A percentile compares a stretch with the other conserved stretches of the same genome.
phyloP scores from a whole-genome alignment of 2,329 filamentous ascomycete genomes.

The Colletotrichum gloeosporioides region DNA sequence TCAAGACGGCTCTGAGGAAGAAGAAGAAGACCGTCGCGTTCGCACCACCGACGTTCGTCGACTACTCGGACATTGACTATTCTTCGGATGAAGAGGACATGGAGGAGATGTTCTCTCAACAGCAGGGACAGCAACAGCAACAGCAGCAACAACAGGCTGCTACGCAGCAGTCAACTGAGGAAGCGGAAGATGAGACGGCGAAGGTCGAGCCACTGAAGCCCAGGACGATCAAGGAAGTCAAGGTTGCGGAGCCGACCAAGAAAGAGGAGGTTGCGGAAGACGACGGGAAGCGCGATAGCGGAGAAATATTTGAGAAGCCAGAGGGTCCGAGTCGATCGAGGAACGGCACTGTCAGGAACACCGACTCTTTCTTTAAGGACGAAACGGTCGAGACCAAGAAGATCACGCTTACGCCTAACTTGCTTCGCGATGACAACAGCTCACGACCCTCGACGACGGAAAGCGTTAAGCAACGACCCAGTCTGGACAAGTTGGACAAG shows the following conservation, averaged over 20 bases:
- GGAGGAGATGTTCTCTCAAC: conserved; percentile 48
- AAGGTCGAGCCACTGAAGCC: conserved; percentile 63
- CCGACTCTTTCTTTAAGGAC: conserved; percentile 97
- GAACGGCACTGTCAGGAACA: conserved; percentile 88
- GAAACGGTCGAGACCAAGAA: conserved; percentile 95
- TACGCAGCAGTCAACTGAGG: conserved; percentile 32
- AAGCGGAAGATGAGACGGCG: conserved; percentile 55
- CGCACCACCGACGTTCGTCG: conserved; percentile 82
- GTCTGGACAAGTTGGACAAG: conserved; percentile 73
- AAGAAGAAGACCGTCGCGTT: conserved; percentile 91
- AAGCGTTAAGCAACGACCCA: conserved; percentile 63
- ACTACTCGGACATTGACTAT: conserved; percentile 87
- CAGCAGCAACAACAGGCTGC: conserved; percentile 33
- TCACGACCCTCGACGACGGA: conserved; percentile 59
- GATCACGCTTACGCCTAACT: conserved; percentile 92
- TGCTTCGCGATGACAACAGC: conserved; percentile 80
- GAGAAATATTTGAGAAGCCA: conserved; percentile 69
- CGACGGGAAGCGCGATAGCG: conserved; percentile 57
- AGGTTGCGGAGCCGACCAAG: conserved; percentile 33
- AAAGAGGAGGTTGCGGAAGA: conserved; percentile 39
- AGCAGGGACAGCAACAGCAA: conserved; percentile 35
- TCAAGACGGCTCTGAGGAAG: conserved; percentile 83
- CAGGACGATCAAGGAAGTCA: conserved; percentile 45
- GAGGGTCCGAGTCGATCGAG: conserved; percentile 68
- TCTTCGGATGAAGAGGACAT: conserved; percentile 77